These are phyloP conservation scores for Murraya paniculata DNA, from an alignment of 345 rosid genomes.

Conservation along the genomic window DNA sequence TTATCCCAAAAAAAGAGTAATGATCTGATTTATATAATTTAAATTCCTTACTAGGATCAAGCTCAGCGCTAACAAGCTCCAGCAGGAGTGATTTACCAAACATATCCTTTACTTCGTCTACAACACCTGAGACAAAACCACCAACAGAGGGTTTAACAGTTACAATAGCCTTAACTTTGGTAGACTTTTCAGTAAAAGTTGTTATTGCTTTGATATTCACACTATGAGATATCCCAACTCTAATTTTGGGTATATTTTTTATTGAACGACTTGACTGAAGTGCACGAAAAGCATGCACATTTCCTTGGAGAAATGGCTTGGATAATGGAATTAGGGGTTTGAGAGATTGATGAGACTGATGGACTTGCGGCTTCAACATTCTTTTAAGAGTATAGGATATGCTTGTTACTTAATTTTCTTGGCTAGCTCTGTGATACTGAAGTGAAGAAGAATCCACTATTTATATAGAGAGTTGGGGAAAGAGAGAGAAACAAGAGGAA, in stretches of 20 bases:
- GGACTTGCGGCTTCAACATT: constrained; percentile 38
- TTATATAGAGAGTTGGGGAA: background rate
- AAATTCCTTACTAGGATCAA: constrained; percentile 46
- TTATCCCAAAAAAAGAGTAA: too few species aligned
- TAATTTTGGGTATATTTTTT: constrained; percentile 2
- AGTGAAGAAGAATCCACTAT: background rate
- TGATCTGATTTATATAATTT: background rate
- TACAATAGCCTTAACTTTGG: constrained; percentile 34
- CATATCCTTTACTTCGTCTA: constrained; percentile 45
- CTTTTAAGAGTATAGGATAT: background rate
- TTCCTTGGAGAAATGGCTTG: constrained; percentile 34
- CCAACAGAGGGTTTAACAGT: constrained; percentile 30
- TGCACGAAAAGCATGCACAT: constrained; percentile 3
- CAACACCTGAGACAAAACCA: constrained; percentile 25
- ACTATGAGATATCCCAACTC: background rate
- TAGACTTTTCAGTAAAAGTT: background rate
- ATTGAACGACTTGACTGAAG: background rate
- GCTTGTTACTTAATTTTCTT: background rate
- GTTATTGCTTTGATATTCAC: constrained; percentile 20
- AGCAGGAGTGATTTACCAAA: constrained; percentile 48
- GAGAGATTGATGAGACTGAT: constrained; percentile 13
- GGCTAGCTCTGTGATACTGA: background rate
- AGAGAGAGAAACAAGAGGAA: background rate
- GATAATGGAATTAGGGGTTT: constrained; percentile 13
- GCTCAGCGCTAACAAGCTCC: constrained; percentile 56